Conservation (phyloP, 495 filamentous ascomycete species). For the Annulohypoxylon stygium region DNA sequence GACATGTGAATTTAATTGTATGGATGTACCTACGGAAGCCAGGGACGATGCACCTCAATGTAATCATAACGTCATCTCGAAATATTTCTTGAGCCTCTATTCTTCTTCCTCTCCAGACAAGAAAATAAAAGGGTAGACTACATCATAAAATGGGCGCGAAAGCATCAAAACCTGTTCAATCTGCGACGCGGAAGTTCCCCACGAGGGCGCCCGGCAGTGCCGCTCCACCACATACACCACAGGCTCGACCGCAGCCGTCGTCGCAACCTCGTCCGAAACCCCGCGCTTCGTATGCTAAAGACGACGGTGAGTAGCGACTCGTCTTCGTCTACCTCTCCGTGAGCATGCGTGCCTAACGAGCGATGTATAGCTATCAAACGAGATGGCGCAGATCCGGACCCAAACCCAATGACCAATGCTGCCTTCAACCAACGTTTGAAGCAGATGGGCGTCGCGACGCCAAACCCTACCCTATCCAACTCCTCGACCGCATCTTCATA, state of each 20-base stretch:
- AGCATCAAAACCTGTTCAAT: conserved; percentile 54
- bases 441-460: conserved; percentile 62
- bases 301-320: conserved; percentile 51
- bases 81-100: neutral
- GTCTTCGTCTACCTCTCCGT: neutral
- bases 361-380: conserved; percentile 49
- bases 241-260: conserved; percentile 31
- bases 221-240: conserved; percentile 35
- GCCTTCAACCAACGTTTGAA: conserved; percentile 58
- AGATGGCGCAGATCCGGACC: conserved; percentile 50
- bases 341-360: neutral
- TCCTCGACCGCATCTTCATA: conserved; percentile 57
- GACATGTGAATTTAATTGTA: neutral
- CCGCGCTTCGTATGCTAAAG: conserved; percentile 51
- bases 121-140: conserved; percentile 8
- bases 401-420: conserved; percentile 44
- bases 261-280: conserved; percentile 37
- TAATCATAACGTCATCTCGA: conserved; percentile 43
- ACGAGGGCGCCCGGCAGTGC: conserved; percentile 54
- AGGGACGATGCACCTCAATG: conserved; percentile 15
- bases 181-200: conserved; percentile 58
- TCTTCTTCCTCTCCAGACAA: neutral
- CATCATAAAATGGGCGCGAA: conserved; percentile 46
- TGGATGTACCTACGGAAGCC: conserved; percentile 11
- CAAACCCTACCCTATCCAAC: conserved; percentile 60